A percentile compares a stretch with the other conserved stretches of the same genome.
Evolutionary conservation across 1,139 yeast genomes (phyloP).

Genomic region (Saccharomyces pastorianus): DNA sequence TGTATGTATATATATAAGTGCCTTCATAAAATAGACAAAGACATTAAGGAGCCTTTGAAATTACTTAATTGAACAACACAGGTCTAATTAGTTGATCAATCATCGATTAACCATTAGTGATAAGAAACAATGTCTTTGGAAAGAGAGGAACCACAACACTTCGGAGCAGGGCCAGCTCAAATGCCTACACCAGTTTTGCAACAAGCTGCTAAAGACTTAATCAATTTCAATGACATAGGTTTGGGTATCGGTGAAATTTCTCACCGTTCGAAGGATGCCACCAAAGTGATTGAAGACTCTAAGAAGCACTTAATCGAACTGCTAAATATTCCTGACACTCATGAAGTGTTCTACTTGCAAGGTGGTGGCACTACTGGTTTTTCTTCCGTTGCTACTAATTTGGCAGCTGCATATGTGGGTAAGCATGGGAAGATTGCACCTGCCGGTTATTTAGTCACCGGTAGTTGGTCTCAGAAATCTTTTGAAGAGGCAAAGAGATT

Average conservation of each 20-base stretch:
- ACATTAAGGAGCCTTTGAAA: neutral
- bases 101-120: neutral
- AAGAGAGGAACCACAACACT: conserved; percentile 73
- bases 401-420: conserved; percentile 62
- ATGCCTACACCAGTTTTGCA: conserved; percentile 77
- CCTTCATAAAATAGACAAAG: neutral
- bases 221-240: conserved; percentile 59
- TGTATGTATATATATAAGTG: neutral
- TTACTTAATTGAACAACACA: neutral
- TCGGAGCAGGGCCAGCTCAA: conserved; percentile 97
- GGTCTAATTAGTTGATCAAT: neutral
- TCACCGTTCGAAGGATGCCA: conserved; percentile 84
- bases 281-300: conserved; percentile 66
- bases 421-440: conserved; percentile 65
- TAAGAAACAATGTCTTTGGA: conserved; percentile 33
- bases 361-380: conserved; percentile 98
- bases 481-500: conserved; percentile 77
- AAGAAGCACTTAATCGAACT: conserved; percentile 57
- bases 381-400: conserved; percentile 75
- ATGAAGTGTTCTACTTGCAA: conserved; percentile 88
- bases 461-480: conserved; percentile 88
- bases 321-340: conserved; percentile 75
- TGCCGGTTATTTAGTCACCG: conserved; percentile 85
- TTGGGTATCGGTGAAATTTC: conserved; percentile 93
- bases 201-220: conserved; percentile 77